Percentiles rank a stretch among this genome's conserved stretches.
phyloP scores from a whole-genome alignment of 2,329 filamentous ascomycete genomes.

The Cylindrodendrum hubeiense region DNA sequence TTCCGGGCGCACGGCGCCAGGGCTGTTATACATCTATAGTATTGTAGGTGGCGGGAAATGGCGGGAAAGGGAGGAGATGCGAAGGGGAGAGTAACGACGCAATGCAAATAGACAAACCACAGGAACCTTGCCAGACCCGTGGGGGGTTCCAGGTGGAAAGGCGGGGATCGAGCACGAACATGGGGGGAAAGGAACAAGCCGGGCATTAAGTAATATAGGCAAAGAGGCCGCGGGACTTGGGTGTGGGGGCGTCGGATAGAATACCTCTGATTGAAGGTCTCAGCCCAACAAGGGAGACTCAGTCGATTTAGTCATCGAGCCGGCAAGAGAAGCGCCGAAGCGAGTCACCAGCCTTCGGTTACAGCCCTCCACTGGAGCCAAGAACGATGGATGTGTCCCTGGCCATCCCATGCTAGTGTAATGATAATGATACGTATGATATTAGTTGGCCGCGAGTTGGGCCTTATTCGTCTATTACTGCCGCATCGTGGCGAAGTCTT shows the following conservation, averaged over 20 bases:
- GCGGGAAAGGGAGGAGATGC: conserved; percentile 13
- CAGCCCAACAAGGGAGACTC: conserved; percentile 19
- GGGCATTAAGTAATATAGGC: conserved; percentile 22
- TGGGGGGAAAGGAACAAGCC: neutral
- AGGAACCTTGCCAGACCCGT: conserved; percentile 6
- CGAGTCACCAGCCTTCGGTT: neutral
- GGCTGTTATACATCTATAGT: conserved; percentile 40
- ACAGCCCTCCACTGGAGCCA: neutral
- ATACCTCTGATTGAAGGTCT: conserved; percentile 19
- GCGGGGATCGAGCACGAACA: conserved; percentile 14
- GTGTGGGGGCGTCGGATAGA: conserved; percentile 1
- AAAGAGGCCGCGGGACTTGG: neutral
- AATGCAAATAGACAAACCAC: conserved; percentile 1
- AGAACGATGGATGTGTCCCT: conserved; percentile 4
- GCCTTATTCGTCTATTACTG: neutral
- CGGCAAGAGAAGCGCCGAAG: conserved; percentile 9
- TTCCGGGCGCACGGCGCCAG: conserved; percentile 26
- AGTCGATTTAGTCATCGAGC: conserved; percentile 17
- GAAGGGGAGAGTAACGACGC: conserved; percentile 8
- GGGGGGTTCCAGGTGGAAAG: conserved; percentile 19
- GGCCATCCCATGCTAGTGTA: neutral
- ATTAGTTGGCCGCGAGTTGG: neutral
- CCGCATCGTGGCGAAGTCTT: neutral
- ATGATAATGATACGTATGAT: neutral
- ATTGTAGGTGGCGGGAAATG: neutral